phyloP scores from a whole-genome alignment of 75 land plant genomes.

The Selaginella moellendorffii region DNA sequence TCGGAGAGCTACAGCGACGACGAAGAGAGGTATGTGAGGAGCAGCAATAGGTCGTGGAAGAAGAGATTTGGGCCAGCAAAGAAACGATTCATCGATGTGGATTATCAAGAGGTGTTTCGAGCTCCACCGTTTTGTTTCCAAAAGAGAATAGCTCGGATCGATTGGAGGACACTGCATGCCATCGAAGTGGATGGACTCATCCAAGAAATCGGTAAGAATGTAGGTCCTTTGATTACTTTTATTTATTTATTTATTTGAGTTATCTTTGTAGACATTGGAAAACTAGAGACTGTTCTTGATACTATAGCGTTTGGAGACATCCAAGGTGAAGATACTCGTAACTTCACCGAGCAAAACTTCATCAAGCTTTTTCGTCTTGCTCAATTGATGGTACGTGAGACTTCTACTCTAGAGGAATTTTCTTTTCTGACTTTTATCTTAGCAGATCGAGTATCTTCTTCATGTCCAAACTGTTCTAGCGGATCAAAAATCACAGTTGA shows the following conservation, averaged over 20 bases:
- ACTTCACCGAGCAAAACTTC: slow-evolving; percentile 32
- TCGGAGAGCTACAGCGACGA: not conserved
- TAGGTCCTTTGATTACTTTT: not conserved
- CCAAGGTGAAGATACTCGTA: slow-evolving; percentile 32
- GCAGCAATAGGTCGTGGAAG: not conserved
- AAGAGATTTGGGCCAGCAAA: not conserved
- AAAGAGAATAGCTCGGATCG: slow-evolving; percentile 22
- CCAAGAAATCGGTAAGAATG: slow-evolving; percentile 21
- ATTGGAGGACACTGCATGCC: slow-evolving; percentile 27
- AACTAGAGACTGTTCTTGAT: slow-evolving; percentile 29
- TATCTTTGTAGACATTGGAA: slow-evolving; percentile 18
- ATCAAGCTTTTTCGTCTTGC: slow-evolving; percentile 31
- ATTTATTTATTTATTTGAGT: not conserved
- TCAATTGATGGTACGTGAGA: slow-evolving; percentile 25
- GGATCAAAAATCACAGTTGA: slow-evolving; percentile 21
- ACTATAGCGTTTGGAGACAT: slow-evolving; percentile 33
- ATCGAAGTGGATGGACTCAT: slow-evolving; percentile 24
- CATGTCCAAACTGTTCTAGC: slow-evolving; percentile 28
- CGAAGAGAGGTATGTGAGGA: not conserved
- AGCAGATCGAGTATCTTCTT: slow-evolving; percentile 29
- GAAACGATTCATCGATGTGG: not conserved
- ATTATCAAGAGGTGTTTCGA: not conserved
- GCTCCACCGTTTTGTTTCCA: slow-evolving; percentile 19
- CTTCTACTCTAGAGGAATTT: not conserved
- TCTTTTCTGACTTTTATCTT: not conserved